A percentile compares a stretch with the other conserved stretches of the same genome.
phyloP scores from a whole-genome alignment of 805 yeast genomes.

The Candida chauliodis region DNA sequence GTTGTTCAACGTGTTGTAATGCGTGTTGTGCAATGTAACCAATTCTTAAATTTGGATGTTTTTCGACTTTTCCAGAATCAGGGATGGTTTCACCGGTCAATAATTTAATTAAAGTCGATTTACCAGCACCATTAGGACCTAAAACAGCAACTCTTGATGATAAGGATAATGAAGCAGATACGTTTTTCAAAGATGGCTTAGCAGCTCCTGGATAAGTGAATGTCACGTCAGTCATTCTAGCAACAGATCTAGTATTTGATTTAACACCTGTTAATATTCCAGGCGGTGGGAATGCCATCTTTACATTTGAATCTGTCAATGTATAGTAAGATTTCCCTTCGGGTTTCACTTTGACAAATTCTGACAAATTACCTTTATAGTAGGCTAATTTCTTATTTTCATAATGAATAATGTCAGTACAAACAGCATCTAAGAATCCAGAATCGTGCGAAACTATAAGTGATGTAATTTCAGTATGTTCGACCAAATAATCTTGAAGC shows the following conservation, averaged over 20 bases:
- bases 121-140: constrained; percentile 99
- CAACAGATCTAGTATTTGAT: constrained; percentile 91
- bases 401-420: constrained; percentile 95
- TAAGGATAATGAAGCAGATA: constrained; percentile 85
- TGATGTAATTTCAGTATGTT: constrained; percentile 85
- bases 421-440: constrained; percentile 90
- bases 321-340: constrained; percentile 97
- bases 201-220: constrained; percentile 87
- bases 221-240: constrained; percentile 78
- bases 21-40: constrained; percentile 99
- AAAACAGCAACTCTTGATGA: constrained; percentile 96
- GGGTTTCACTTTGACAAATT: constrained; percentile 86
- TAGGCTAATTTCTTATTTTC: constrained; percentile 92
- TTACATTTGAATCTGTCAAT: constrained; percentile 84
- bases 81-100: constrained; percentile 92
- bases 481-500: constrained; percentile 83
- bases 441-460: constrained; percentile 97
- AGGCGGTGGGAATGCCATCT: constrained; percentile 98
- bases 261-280: constrained; percentile 97
- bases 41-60: constrained; percentile 96
- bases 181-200: constrained; percentile 74
- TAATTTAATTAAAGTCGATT: constrained; percentile 89
- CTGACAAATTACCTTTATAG: constrained; percentile 94
- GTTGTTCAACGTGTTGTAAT: constrained; percentile 93
- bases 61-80: constrained; percentile 84